Percentiles rank a stretch among this genome's conserved stretches.
Evolutionary conservation across 805 yeast genomes (phyloP).

Genomic region (Candida namnaoensis): DNA sequence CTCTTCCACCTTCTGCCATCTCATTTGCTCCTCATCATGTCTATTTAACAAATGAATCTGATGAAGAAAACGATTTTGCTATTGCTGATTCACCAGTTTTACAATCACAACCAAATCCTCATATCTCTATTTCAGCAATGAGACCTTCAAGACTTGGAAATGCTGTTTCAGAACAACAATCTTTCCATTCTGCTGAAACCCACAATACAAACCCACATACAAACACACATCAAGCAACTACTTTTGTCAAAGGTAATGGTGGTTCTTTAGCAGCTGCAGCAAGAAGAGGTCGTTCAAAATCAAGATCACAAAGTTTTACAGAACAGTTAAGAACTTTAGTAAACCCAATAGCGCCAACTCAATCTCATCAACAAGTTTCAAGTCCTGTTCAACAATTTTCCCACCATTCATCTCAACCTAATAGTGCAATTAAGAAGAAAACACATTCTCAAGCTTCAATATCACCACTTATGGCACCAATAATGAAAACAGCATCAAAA

Average conservation of each 20-base stretch:
- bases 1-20: constrained; percentile 15
- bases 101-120: background rate
- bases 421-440: constrained; percentile 12
- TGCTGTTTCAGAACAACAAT: background rate
- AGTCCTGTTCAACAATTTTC: constrained; percentile 15
- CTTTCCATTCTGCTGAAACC: background rate
- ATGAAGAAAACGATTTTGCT: constrained; percentile 9
- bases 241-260: constrained; percentile 4
- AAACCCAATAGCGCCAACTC: constrained; percentile 22
- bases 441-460: constrained; percentile 10
- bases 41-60: background rate
- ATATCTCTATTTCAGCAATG: background rate
- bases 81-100: constrained; percentile 7
- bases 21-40: background rate
- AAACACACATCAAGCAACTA: background rate
- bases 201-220: background rate
- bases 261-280: constrained; percentile 14
- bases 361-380: constrained; percentile 9
- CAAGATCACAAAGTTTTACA: constrained; percentile 31
- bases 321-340: constrained; percentile 32
- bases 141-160: constrained; percentile 8
- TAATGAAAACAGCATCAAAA: constrained; percentile 11
- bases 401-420: constrained; percentile 3
- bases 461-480: constrained; percentile 15
- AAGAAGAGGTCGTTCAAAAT: constrained; percentile 16